Evolutionary conservation across 192 early-diverging fungal species (phyloP), one percentile per base, ranked within the genome.

Genomic region (Haplosporangium gracile): DNA sequence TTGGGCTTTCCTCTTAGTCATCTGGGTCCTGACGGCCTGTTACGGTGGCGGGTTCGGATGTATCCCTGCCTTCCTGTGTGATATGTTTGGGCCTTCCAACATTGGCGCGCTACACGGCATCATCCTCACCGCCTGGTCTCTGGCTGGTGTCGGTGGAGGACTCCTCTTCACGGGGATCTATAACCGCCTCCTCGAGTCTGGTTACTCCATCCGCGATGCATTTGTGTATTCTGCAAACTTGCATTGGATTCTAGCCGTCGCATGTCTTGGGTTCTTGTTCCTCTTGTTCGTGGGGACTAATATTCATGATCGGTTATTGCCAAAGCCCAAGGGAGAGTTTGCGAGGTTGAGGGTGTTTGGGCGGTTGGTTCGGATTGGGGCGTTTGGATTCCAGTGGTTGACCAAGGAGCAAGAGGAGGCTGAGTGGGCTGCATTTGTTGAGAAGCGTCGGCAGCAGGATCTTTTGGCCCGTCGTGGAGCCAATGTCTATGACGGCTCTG

Each of bases 11-110:
- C 87, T 95, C 29, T 74, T 92, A 32, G 85, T 91, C 13, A 90
- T 93, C 74, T 95, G 93, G 91, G 49, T 92, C 60, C 91, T 94
- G 40, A 93, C 94, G 0, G 78, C 93, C 10, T 94, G 92, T 88
- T 96, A 95, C 74, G 95, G 95, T 32, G 94, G 92, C 29, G 95
- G 95, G 13, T 95, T 96, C 49, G 94, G 94, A 36, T 91, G 94
- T 78, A 94, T 96, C 76, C 94, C 94, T 1, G 94, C 94, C 11
- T 94, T 94, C 81, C 81, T 96, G 42, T 91, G 94, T 18, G 95
- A 96, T 77, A 93, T 94, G 92, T 96, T 96, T 85, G 94, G 94
- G n/a, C 91, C 93, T n/a, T 89, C 93, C 36, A 96, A 96, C 88
- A 93, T 94, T 82, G 92, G 93, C 0, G 90, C 93, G 0, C 92